Evolutionary conservation across 2,329 filamentous ascomycete species (phyloP).

Genomic region (Neonectria sp.): DNA sequence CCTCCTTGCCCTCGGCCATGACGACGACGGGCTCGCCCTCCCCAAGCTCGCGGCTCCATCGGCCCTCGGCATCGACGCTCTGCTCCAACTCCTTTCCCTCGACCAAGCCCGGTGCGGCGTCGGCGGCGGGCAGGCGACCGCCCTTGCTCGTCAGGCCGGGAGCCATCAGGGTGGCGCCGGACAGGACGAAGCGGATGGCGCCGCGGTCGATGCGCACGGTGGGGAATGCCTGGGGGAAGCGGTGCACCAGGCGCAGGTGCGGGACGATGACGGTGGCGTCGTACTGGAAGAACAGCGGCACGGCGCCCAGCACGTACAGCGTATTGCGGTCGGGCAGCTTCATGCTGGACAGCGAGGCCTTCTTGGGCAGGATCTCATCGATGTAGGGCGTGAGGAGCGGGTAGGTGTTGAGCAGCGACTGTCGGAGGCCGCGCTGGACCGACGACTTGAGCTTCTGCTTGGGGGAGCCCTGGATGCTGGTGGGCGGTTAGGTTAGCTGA

Average conservation of each 20-base stretch:
- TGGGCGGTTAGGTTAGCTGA: constrained; percentile 38
- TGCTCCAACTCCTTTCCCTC: constrained; percentile 62
- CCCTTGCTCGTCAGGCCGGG: constrained; percentile 90
- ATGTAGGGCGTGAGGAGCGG: constrained; percentile 89
- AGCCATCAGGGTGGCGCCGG: constrained; percentile 95
- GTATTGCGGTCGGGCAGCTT: constrained; percentile 94
- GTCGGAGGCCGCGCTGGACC: constrained; percentile 88
- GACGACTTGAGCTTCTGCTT: constrained; percentile 99
- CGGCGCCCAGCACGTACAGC: constrained; percentile 85
- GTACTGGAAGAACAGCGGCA: constrained; percentile 93
- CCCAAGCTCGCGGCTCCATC: constrained; percentile 77
- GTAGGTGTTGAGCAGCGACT: constrained; percentile 86
- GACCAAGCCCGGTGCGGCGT: constrained; percentile 49
- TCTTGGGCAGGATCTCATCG: constrained; percentile 96
- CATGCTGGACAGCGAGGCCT: constrained; percentile 88
- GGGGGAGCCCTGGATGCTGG: constrained; percentile 76
- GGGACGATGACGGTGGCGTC: constrained; percentile 83
- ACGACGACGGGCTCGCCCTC: constrained; percentile 90
- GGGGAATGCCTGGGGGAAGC: constrained; percentile 88
- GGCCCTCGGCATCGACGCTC: constrained; percentile 63
- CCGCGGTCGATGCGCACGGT: constrained; percentile 93
- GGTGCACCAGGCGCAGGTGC: constrained; percentile 90
- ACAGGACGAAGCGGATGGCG: constrained; percentile 96
- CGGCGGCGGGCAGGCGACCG: constrained; percentile 79
- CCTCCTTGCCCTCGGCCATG: constrained; percentile 92